A percentile compares a stretch with the other conserved stretches of the same genome.
These are phyloP conservation scores for Cyclotella cryptica DNA, from an alignment of 108 stramenopile genomes.

Conservation along the genomic window DNA sequence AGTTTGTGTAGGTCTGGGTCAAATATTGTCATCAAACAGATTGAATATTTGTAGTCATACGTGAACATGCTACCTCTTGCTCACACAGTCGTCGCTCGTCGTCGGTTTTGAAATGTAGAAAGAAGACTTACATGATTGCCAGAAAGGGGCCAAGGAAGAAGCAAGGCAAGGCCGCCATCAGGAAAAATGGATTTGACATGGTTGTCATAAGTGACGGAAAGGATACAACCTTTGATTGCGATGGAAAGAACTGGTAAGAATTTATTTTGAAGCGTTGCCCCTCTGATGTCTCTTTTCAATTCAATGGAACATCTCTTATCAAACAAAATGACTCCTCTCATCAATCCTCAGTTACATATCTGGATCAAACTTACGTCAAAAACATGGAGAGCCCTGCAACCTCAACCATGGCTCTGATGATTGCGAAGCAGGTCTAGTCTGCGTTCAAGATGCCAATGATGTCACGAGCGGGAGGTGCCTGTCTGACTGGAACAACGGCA, in stretches of 20 bases:
- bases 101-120: neutral
- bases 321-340: neutral
- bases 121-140: neutral
- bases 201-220: neutral
- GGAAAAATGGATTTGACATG: constrained; percentile 3
- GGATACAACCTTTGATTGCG: constrained; percentile 7
- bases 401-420: constrained; percentile 6
- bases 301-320: neutral
- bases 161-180: neutral
- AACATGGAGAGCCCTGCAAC: neutral
- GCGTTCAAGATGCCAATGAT: constrained; percentile 8
- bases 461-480: neutral
- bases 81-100: neutral
- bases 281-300: neutral
- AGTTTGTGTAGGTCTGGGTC: neutral
- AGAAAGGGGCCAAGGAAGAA: neutral
- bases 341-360: constrained; percentile 1
- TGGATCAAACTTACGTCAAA: neutral
- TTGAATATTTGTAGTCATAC: neutral
- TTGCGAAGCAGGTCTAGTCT: constrained; percentile 3
- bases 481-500: neutral
- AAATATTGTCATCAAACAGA: neutral
- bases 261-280: neutral
- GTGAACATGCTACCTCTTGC: no score
- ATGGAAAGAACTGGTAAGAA: constrained; percentile 2